These are phyloP conservation scores for Suillus lakei DNA, from an alignment of 768 basidiomycete species.

Conservation along the genomic window DNA sequence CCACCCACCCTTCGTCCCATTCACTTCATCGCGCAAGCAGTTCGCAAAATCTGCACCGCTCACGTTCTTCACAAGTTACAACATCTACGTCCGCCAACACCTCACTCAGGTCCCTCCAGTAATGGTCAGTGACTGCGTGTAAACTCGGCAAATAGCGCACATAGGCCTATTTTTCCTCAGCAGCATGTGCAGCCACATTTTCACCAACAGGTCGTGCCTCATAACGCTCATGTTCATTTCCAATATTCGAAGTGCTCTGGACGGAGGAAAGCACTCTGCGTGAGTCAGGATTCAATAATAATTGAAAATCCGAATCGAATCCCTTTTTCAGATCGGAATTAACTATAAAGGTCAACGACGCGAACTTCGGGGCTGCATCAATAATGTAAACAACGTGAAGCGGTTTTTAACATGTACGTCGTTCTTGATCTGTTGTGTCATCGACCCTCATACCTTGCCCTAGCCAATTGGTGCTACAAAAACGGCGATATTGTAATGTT, in stretches of 20 bases:
- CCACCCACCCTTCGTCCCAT: not conserved
- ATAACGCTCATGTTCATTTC: conserved; percentile 31
- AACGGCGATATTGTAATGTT: conserved; percentile 62
- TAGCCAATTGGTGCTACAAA: conserved; percentile 51
- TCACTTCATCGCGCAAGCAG: conserved; percentile 6
- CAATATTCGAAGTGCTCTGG: conserved; percentile 57
- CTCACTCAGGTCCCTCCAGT: conserved; percentile 12
- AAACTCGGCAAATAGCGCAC: conserved; percentile 22
- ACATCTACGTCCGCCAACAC: not conserved
- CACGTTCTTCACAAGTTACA: not conserved
- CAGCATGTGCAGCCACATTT: conserved; percentile 11
- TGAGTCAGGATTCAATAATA: conserved; percentile 23
- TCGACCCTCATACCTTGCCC: not conserved
- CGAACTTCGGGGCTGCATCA: conserved; percentile 77
- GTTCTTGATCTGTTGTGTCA: not conserved
- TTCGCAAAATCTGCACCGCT: conserved; percentile 7
- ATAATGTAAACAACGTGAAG: conserved; percentile 75
- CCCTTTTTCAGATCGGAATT: conserved; percentile 66
- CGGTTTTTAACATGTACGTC: conserved; percentile 67
- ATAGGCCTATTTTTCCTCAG: conserved; percentile 2
- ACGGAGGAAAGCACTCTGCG: conserved; percentile 54
- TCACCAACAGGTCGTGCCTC: conserved; percentile 10
- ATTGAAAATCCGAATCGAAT: not conserved
- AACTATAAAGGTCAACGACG: conserved; percentile 71
- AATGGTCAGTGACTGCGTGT: conserved; percentile 25